A percentile compares a stretch with the other conserved stretches of the same genome.
Evolutionary conservation across 805 yeast genomes (phyloP).

Genomic region (baker's yeast (Saccharomyces cerevisiae)): DNA sequence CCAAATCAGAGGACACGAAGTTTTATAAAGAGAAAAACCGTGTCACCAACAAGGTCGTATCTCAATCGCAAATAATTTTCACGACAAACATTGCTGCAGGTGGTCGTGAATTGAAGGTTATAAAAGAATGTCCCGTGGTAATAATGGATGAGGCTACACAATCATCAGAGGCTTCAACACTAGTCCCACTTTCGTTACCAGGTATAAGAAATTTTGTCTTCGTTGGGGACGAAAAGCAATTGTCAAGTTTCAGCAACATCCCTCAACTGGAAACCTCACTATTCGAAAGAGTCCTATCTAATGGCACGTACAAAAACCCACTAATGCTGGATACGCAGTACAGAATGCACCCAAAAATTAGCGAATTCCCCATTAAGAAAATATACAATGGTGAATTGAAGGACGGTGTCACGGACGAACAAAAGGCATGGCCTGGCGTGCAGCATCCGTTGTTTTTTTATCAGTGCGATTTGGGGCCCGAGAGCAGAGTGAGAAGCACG

Average conservation of each 20-base stretch:
- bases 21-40: conserved; percentile 37
- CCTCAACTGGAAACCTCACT: conserved; percentile 59
- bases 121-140: conserved; percentile 52
- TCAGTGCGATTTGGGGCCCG: conserved; percentile 41
- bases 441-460: conserved; percentile 57
- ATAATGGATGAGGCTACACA: conserved; percentile 77
- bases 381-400: conserved; percentile 43
- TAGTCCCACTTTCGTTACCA: conserved; percentile 62
- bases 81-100: conserved; percentile 71
- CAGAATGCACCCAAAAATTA: conserved; percentile 58
- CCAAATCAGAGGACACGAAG: conserved; percentile 43
- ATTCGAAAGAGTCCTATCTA: conserved; percentile 56
- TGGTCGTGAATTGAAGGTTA: conserved; percentile 50
- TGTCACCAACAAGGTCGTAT: conserved; percentile 42
- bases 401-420: conserved; percentile 51
- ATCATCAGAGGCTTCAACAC: conserved; percentile 62
- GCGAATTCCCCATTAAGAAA: conserved; percentile 47
- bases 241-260: conserved; percentile 62
- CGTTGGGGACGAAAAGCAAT: conserved; percentile 71
- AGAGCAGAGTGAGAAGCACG: conserved; percentile 40
- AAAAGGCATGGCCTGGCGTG: conserved; percentile 41
- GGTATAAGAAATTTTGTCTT: conserved; percentile 60
- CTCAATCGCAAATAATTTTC: conserved; percentile 61
- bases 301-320: conserved; percentile 52
- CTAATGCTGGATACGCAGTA: conserved; percentile 64